Evolutionary conservation across 1,284 basidiomycete species (phyloP), one percentile per base, ranked within the genome.

Genomic region (Cystobasidium pallidum): DNA sequence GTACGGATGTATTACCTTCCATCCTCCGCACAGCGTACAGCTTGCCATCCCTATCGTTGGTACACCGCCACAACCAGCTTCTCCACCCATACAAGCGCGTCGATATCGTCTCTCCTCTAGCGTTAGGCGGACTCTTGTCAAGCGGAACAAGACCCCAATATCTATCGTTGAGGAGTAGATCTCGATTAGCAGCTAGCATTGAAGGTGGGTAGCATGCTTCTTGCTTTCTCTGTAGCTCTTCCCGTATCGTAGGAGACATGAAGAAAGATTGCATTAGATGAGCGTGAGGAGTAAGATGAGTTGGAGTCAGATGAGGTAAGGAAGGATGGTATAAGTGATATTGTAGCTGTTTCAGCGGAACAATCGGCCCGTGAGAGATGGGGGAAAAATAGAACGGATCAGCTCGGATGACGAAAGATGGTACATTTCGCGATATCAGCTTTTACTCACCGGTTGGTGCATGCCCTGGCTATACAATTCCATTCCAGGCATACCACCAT

Each of bases 311-410:
- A 82, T 83, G 88, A 78, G 82, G 88, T 78, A 81, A 85, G 0
- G 85, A 83, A 0, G 84, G 82, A 2, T 91, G 89, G 82, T 97
- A 98, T 34, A 97, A 86, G 78, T 97, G 92, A 80, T 98, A 93
- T 79, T 96, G 88, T 59, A 96, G 61, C 66, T 70, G 66, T 39
- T 13, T 10, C 8, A 19, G 10, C 2, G 19, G n/a, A 30, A 52
- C 26, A 34, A 39, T 39, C 36, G 7, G 13, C n/a, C n/a, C n/a
- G n/a, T n/a, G n/a, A n/a, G n/a, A n/a, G n/a, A n/a, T n/a, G n/a
- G n/a, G n/a, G n/a, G n/a, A n/a, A 41, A 13, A 26, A 55, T 26
- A 13, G 24, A 55, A 28, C 11, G 45, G 6, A 26, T 26, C 52
- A 55, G 52, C 21, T 13, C 13, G 4, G 6, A 8, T 8, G 4